Evolutionary conservation across 2,329 filamentous ascomycete genomes (phyloP), one percentile per base, ranked within the genome.

Genomic region (Sordariomycetes sp.): DNA sequence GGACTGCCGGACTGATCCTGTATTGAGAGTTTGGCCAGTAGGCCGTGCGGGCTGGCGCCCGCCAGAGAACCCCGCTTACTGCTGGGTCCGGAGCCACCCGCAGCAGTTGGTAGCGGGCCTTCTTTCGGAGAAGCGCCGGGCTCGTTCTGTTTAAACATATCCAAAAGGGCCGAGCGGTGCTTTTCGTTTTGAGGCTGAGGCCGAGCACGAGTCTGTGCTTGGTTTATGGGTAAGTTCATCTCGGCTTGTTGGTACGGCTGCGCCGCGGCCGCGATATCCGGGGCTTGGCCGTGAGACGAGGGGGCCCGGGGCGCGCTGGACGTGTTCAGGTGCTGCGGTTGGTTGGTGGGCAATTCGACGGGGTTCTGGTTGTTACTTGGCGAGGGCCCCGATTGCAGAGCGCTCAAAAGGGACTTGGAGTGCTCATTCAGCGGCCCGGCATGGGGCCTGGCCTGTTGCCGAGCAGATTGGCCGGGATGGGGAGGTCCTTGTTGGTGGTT

Each of bases 131-230:
- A 57, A 3, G 68, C 59, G 48, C 50, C 53, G 3, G 48, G 32
- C 32, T 66, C 67, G 12, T 67, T 62, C 61, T 75, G 75, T 60
- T 79, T 81, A 68, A 84, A 82, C 71, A 83, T 80, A 24, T 72
- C 76, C 16, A 83, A 69, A 22, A 83, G 68, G 8, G 76, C 71
- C 20, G 73, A 76, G 24, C 78, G 76, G 61, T 82, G 79, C 53
- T 67, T 63, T 32, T 66, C 65, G 53, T 53, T 53, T 11, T 57
- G 60, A n/a, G 60, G 60, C 18, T 58, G 53, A 12, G 62, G 28
- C 28, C 28, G 28, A 32, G 28, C 28, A 32, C 28, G 28, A 32
- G 28, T 4, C 8, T 32, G 28, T 32, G 28, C 28, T 32, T 32
- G 28, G 28, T 32, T 32, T 32, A 32, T 32, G 28, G 4, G 4